phyloP scores from a whole-genome alignment of 257 asterid species.

The Lycium ferocissimum region DNA sequence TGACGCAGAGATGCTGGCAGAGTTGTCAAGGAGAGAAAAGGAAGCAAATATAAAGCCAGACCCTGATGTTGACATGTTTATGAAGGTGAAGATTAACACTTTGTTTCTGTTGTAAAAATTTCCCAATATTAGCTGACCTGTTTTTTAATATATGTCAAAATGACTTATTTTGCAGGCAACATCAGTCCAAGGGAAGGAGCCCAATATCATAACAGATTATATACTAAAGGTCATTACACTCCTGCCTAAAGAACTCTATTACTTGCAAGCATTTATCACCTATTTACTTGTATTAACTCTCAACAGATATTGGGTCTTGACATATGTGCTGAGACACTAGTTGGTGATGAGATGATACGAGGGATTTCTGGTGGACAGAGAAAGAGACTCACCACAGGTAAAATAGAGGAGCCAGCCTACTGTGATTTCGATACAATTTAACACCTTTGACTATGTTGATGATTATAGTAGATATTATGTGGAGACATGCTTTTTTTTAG shows the following conservation, averaged over 20 bases:
- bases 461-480: too few species aligned
- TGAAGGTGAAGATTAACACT: constrained; percentile 63
- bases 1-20: constrained; percentile 69
- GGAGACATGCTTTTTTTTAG: too few species aligned
- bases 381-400: constrained; percentile 90
- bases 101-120: not conserved
- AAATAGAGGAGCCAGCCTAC: not conserved
- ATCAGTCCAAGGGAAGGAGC: constrained; percentile 79
- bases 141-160: not conserved
- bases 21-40: constrained; percentile 85
- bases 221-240: constrained; percentile 62
- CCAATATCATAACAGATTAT: constrained; percentile 76
- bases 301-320: constrained; percentile 84
- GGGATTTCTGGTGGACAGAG: constrained; percentile 94
- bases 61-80: constrained; percentile 77
- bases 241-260: constrained; percentile 11
- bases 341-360: constrained; percentile 82
- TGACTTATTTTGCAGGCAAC: constrained; percentile 57
- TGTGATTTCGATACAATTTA: not conserved
- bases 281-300: not conserved
- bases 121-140: not conserved
- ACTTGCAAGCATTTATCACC: not conserved
- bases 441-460: not conserved
- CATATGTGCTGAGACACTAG: constrained; percentile 79
- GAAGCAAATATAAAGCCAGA: constrained; percentile 84